These are phyloP conservation scores for Botryotinia narcissicola DNA, from an alignment of 2,329 filamentous ascomycete species.

Conservation along the genomic window DNA sequence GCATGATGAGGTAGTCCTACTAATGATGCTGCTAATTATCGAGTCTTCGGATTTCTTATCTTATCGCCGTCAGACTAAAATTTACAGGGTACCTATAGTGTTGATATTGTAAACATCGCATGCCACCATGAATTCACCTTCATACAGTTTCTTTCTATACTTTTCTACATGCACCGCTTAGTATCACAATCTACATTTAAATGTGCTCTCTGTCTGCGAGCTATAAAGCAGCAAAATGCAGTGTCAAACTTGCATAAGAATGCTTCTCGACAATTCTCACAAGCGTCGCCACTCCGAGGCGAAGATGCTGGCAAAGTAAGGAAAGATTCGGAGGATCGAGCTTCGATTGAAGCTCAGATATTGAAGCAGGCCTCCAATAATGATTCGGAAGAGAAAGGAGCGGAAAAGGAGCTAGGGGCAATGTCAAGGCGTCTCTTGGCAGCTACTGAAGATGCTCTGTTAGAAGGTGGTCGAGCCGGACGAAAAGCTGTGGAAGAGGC, in stretches of 20 bases:
- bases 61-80: conserved; percentile 11
- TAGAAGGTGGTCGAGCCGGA: conserved; percentile 59
- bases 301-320: conserved; percentile 23
- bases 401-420: conserved; percentile 32
- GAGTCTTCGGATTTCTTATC: conserved; percentile 5
- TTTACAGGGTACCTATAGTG: not conserved
- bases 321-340: conserved; percentile 17
- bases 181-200: conserved; percentile 26
- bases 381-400: not conserved
- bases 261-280: conserved; percentile 26
- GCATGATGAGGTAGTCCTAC: not conserved
- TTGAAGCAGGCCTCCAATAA: conserved; percentile 11
- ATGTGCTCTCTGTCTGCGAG: conserved; percentile 35
- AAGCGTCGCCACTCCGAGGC: conserved; percentile 30
- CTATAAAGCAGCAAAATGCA: conserved; percentile 28
- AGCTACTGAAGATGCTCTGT: conserved; percentile 61
- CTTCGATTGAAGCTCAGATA: conserved; percentile 25
- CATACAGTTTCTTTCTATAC: not conserved
- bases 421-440: conserved; percentile 59
- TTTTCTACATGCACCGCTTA: conserved; percentile 36
- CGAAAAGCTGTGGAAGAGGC: conserved; percentile 58
- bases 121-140: not conserved
- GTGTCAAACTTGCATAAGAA: conserved; percentile 19
- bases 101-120: not conserved
- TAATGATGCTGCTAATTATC: not conserved